phyloP scores from a whole-genome alignment of 2,329 filamentous ascomycete species.

The Microcyclospora pomicola region DNA sequence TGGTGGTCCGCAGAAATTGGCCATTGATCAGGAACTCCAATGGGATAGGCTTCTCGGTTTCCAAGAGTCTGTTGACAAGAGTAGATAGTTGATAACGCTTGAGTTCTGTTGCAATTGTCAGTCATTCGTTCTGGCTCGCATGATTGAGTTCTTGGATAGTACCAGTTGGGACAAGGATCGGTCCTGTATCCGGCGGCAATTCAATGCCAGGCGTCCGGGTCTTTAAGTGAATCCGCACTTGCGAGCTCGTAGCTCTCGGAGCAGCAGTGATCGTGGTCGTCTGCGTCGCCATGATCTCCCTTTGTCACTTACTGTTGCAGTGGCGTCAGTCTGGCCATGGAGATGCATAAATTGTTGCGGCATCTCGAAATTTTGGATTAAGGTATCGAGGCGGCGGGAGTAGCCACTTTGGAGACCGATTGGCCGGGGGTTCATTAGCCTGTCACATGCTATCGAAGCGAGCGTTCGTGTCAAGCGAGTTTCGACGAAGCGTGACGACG shows the following conservation, averaged over 20 bases:
- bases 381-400: not conserved
- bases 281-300: constrained; percentile 8
- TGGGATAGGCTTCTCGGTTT: constrained; percentile 50
- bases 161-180: constrained; percentile 46
- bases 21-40: constrained; percentile 96
- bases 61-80: constrained; percentile 48
- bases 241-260: constrained; percentile 16
- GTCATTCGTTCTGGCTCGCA: not conserved
- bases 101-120: constrained; percentile 28
- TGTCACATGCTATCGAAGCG: too few species aligned
- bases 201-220: constrained; percentile 40
- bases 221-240: constrained; percentile 42
- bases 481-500: too few species aligned
- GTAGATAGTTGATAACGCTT: constrained; percentile 47
- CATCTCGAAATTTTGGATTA: not conserved
- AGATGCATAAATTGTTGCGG: not conserved
- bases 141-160: constrained; percentile 9
- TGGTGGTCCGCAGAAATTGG: constrained; percentile 72
- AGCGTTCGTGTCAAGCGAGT: too few species aligned
- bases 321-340: too few species aligned
- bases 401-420: too few species aligned
- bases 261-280: constrained; percentile 7
- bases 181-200: constrained; percentile 39
- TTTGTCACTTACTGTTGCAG: not conserved
- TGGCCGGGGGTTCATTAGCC: too few species aligned